Evolutionary conservation across 73 alveolate species (phyloP).

Genomic region (Symbiodinium natans): DNA sequence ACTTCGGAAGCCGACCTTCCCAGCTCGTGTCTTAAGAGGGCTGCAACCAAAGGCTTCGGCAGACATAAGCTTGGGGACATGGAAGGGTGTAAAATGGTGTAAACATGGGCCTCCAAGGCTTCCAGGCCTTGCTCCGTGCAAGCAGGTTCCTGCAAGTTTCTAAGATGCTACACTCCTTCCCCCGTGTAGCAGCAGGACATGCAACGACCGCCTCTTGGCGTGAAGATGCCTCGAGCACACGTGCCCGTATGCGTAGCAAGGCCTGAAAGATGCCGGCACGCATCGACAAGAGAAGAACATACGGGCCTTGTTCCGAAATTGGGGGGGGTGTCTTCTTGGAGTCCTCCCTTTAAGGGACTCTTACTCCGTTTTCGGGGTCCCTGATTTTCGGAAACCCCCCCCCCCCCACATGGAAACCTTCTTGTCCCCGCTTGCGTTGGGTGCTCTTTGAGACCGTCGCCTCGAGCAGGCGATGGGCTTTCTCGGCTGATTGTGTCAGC

Average conservation of each 20-base stretch:
- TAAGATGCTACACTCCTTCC: not conserved
- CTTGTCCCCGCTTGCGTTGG: too few species aligned
- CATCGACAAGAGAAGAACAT: not conserved
- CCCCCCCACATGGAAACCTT: too few species aligned
- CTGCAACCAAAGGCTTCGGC: too few species aligned
- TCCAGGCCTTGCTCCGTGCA: slow-evolving; percentile 1
- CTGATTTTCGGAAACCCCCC: too few species aligned
- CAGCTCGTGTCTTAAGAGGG: too few species aligned
- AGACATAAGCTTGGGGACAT: too few species aligned
- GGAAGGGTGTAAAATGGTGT: too few species aligned
- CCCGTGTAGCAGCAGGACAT: not conserved
- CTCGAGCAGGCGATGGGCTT: slow-evolving; percentile 32
- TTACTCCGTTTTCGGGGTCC: too few species aligned
- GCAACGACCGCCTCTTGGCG: not conserved
- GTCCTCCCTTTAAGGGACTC: too few species aligned
- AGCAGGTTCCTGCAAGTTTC: not conserved
- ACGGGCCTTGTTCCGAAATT: too few species aligned
- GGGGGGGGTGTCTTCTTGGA: too few species aligned
- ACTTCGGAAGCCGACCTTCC: not conserved
- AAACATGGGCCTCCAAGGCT: not conserved
- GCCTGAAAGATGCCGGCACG: not conserved
- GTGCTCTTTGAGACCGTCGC: too few species aligned
- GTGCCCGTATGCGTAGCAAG: slow-evolving; percentile 12
- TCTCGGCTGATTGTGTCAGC: slow-evolving; percentile 23
- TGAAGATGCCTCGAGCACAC: not conserved